Base-by-base conservation (phyloP, 83 land plant species). In the Larix sibirica region DNA sequence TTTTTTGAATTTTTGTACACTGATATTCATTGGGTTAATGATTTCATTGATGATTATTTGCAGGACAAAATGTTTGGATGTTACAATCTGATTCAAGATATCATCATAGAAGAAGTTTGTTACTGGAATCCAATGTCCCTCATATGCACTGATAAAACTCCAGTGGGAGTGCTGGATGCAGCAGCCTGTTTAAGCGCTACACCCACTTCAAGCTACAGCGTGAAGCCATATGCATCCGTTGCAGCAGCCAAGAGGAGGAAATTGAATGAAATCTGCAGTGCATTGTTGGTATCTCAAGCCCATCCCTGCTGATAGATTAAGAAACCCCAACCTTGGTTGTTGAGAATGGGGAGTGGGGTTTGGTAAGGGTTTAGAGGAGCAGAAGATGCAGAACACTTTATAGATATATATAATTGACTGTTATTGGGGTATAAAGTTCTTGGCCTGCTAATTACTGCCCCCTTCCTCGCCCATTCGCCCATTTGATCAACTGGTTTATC, bases 51-150 rank as follows among this genome's bases (percentile, higher is more conserved):
- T 50, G 17, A 18, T 20, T 21, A 16, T 82, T 81, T 87, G 81
- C 89, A 90, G 92, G 92, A 90, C 40, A 83, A 83, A 40, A 87
- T 90, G 58, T 67, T 81, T 38, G 77, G 86, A 36, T 90, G 92
- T 83, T 87, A 84, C 69, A 69, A 61, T 42, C 69, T 90, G 75
- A 85, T 90, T 82, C 87, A 87, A 80, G 79, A 75, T 44, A 31
- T 66, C 12, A 71, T 82, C 36, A 56, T 76, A 7, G 77, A 58
- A 4, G 61, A 82, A 23, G 40, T 21, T 70, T 47, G 28, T 23
- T 21, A 16, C 20, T 12, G 21, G 42, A 70, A 20, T 60, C 50
- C 59, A 42, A 73, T 38, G 17, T 8, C 23, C 63, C 77, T 76
- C 44, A 9, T 20, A 14, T 71, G 66, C 16, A 81, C 87, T 33